These are phyloP conservation scores for Pseudogymnoascus sp. DNA, from an alignment of 2,329 filamentous ascomycete species.

Conservation along the genomic window DNA sequence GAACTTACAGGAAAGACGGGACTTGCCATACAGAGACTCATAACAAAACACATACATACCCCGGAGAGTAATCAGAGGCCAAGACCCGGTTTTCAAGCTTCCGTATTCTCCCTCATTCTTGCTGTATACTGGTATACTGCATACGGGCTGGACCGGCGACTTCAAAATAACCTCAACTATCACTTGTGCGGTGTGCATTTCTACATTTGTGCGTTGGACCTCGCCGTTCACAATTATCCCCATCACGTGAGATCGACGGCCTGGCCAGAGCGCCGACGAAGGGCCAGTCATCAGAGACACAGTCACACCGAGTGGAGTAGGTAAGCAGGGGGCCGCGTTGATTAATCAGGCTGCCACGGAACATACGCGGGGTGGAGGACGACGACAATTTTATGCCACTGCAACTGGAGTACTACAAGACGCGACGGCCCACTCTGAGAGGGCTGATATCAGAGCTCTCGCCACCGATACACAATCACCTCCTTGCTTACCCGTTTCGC, in stretches of 20 bases:
- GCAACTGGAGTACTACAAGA: not conserved
- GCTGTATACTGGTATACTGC: not conserved
- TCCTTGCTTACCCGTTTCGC: not conserved
- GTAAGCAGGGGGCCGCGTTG: not conserved
- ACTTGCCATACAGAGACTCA: not conserved
- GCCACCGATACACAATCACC: constrained; percentile 1
- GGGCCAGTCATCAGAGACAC: not conserved
- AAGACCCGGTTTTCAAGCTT: not conserved
- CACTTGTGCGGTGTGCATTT: not conserved
- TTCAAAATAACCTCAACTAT: not conserved
- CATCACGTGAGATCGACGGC: not conserved
- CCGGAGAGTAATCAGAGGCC: not conserved
- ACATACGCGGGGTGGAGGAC: not conserved
- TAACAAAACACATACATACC: not conserved
- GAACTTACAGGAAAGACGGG: not conserved
- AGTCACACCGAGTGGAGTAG: not conserved
- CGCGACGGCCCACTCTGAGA: constrained; percentile 1
- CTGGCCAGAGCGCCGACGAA: not conserved
- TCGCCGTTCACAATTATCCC: not conserved
- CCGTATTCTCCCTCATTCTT: not conserved
- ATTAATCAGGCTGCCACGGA: not conserved
- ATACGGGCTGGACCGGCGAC: not conserved
- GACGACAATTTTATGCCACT: constrained; percentile 1
- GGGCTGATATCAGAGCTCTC: not conserved
- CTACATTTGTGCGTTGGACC: not conserved